Evolutionary conservation across 495 filamentous ascomycete species (phyloP).

Genomic region (Penicillium subrubescens): DNA sequence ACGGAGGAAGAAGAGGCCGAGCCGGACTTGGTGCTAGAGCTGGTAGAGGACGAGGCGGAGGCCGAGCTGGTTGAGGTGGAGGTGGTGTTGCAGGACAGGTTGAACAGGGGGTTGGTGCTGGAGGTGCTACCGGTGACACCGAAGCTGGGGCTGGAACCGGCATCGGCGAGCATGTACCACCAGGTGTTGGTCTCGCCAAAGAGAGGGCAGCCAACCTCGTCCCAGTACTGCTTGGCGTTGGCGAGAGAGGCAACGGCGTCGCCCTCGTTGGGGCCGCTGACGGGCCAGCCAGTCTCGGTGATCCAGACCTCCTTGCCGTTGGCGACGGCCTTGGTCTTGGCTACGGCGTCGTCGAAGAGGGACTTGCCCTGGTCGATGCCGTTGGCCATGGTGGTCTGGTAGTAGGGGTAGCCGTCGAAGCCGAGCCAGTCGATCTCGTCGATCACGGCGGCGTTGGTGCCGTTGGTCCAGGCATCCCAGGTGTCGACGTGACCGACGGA

Average conservation of each 20-base stretch:
- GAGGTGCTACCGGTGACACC: slow-evolving; percentile 59
- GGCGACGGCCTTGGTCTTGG: slow-evolving; percentile 57
- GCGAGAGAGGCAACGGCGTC: slow-evolving; percentile 61
- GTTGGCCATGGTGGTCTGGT: slow-evolving; percentile 70
- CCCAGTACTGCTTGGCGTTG: slow-evolving; percentile 83
- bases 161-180: slow-evolving; percentile 76
- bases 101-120: slow-evolving; percentile 60
- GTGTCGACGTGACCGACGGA: slow-evolving; percentile 89
- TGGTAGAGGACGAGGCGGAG: slow-evolving; percentile 13
- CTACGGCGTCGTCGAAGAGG: slow-evolving; percentile 65
- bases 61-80: slow-evolving; percentile 27
- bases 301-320: slow-evolving; percentile 78
- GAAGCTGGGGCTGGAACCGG: slow-evolving; percentile 67
- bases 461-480: slow-evolving; percentile 83
- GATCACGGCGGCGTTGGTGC: slow-evolving; percentile 69
- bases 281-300: slow-evolving; percentile 89
- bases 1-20: slow-evolving; percentile 1
- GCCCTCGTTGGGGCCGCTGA: slow-evolving; percentile 61
- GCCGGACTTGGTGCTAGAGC: slow-evolving; percentile 3
- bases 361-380: slow-evolving; percentile 58
- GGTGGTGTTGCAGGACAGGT: slow-evolving; percentile 56
- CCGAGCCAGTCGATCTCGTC: slow-evolving; percentile 74
- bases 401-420: slow-evolving; percentile 76
- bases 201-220: slow-evolving; percentile 71
- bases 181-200: slow-evolving; percentile 70